Base-by-base conservation (phyloP, 768 basidiomycete genomes). In the Royoungia palumana region DNA sequence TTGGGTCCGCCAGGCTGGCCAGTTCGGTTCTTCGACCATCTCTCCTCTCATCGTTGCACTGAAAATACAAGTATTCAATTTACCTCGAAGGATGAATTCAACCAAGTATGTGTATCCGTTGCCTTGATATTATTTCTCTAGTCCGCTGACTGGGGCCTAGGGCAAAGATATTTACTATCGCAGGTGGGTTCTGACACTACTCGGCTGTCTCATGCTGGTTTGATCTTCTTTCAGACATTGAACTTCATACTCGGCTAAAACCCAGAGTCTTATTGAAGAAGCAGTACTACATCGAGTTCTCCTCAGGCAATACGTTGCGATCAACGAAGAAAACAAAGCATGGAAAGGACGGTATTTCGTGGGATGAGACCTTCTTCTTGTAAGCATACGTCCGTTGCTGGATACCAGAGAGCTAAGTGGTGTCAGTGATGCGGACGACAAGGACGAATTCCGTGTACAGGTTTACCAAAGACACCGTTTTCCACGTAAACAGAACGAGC, bases 111-210 rank as follows among this genome's bases (percentile, higher is more conserved):
- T 8, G 8, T 25, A 25, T 25, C 24, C 24, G 5, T 25, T 25
- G 24, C 24, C 24, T 25, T 25, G 8, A 8, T 25, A 25, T 25
- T 25, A n/a, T 25, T 25, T 25, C 5, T 5, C 25, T 27, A 13
- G 13, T 30, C 30, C 12, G 30, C 30, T 30, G 30, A 30, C 12
- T 12, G 11, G 5, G 20, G 16, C 27, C 6, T 37, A 54, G 51
- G 28, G 24, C 35, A 14, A 55, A 45, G 37, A 10, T 20, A 2
- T 41, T 54, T 19, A 48, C 40, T 10, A 30, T 55, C 39, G 34
- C 22, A 20, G 40, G 52, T 49, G 21, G 17, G 0, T 1, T n/a
- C 5, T 5, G 5, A 9, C 25, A 2, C 2, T 6, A 11, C 2
- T 14, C 1, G 30, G 5, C 5, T 32, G 4, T 12, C 2, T 3